Percentiles rank a stretch among this genome's conserved stretches.
phyloP scores from a whole-genome alignment of 108 stramenopile species.

The Aurantiochytrium sp. region DNA sequence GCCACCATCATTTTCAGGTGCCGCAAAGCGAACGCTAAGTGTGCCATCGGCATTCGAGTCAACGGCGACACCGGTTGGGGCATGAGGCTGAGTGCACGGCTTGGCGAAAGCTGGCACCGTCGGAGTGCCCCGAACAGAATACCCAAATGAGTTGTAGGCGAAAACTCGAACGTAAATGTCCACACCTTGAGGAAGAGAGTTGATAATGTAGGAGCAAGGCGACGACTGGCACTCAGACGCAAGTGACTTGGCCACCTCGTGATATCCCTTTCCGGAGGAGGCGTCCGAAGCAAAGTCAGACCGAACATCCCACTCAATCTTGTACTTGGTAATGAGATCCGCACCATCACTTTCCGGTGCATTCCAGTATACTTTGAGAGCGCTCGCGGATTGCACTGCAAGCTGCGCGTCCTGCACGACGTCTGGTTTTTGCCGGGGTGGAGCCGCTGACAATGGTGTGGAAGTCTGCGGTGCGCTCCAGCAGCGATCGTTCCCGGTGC shows the following conservation, averaged over 20 bases:
- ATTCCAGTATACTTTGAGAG: constrained; percentile 39
- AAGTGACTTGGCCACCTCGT: constrained; percentile 28
- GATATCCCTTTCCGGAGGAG: constrained; percentile 17
- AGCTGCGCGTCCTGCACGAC: constrained; percentile 42
- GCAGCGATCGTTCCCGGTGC: constrained; percentile 50
- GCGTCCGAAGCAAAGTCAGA: neutral
- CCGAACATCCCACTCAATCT: constrained; percentile 51
- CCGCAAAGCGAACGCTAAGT: constrained; percentile 53
- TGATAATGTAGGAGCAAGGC: constrained; percentile 36
- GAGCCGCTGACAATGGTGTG: constrained; percentile 50
- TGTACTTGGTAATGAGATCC: constrained; percentile 46
- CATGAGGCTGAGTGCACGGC: constrained; percentile 40
- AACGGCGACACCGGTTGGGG: constrained; percentile 21
- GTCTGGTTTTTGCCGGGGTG: constrained; percentile 61
- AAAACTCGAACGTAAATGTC: constrained; percentile 46
- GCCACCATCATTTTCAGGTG: constrained; percentile 64
- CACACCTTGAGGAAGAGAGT: constrained; percentile 29
- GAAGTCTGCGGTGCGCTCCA: constrained; percentile 50
- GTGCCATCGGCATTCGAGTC: neutral
- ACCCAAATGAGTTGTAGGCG: constrained; percentile 48
- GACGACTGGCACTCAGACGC: constrained; percentile 23
- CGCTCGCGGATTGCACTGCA: constrained; percentile 29
- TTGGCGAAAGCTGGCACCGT: constrained; percentile 20
- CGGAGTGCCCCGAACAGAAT: constrained; percentile 23
- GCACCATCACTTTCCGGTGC: constrained; percentile 44